Conservation (phyloP, 768 basidiomycete species). For the Coprinopsis cinerea region DNA sequence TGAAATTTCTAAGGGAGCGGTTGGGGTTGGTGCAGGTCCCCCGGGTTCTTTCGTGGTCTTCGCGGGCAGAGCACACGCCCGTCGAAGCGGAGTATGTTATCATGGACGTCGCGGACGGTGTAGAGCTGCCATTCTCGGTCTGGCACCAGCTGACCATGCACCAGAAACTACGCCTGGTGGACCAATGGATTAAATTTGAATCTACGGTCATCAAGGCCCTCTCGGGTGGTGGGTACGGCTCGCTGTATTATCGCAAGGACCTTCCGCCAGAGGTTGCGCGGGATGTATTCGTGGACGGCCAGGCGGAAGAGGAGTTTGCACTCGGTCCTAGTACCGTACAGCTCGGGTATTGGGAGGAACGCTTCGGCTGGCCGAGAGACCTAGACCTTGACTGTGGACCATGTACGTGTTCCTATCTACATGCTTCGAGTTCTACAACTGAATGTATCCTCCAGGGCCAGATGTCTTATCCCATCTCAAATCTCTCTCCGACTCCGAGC, state of each 20-base stretch:
- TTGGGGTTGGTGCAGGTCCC: slow-evolving; percentile 10
- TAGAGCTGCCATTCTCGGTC: slow-evolving; percentile 9
- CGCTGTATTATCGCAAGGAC: slow-evolving; percentile 12
- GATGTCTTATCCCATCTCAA: slow-evolving; percentile 12
- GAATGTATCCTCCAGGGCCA: slow-evolving; percentile 9
- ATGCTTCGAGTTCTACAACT: not conserved
- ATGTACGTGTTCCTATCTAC: slow-evolving; percentile 8
- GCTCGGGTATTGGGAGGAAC: slow-evolving; percentile 7
- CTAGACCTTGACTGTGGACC: slow-evolving; percentile 10
- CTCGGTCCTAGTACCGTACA: slow-evolving; percentile 6
- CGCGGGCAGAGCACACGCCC: slow-evolving; percentile 5
- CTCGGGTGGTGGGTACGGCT: slow-evolving; percentile 8
- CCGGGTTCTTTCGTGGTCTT: slow-evolving; percentile 10
- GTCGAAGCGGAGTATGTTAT: slow-evolving; percentile 13
- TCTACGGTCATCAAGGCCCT: slow-evolving; percentile 4
- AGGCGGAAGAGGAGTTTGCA: slow-evolving; percentile 1
- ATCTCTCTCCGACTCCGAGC: too few species aligned
- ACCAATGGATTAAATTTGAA: slow-evolving; percentile 6
- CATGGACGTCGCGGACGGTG: slow-evolving; percentile 11
- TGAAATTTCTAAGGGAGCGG: slow-evolving; percentile 8
- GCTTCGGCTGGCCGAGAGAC: slow-evolving; percentile 2
- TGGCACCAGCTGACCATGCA: slow-evolving; percentile 7
- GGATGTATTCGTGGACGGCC: not conserved
- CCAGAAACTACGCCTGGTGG: slow-evolving; percentile 4
- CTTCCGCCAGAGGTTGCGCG: not conserved